These are phyloP conservation scores for Inga oerstediana DNA, from an alignment of 306 rosid species.

Conservation along the genomic window DNA sequence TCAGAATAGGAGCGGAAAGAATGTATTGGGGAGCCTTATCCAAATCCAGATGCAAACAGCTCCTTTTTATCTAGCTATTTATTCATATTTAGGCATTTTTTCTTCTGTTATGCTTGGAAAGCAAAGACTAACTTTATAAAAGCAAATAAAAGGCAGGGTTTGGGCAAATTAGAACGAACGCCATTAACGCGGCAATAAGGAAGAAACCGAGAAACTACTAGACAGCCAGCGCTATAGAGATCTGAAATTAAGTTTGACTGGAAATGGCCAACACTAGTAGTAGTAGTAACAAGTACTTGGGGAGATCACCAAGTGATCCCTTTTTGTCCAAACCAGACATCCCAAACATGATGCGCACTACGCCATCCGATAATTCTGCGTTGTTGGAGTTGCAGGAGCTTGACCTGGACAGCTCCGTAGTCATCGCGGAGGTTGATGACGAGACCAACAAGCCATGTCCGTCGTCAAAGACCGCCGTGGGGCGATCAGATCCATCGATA, in stretches of 20 bases:
- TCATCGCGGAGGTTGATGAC: background rate
- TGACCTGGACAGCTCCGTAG: background rate
- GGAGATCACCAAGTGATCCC: background rate
- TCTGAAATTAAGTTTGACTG: background rate
- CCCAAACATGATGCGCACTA: background rate
- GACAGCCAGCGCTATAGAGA: background rate
- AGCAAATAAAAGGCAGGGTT: background rate
- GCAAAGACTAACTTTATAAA: background rate
- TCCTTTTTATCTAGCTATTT: background rate
- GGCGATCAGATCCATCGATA: conserved; percentile 6
- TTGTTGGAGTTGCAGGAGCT: background rate
- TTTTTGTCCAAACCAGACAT: background rate
- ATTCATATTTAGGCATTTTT: background rate
- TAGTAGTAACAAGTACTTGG: background rate
- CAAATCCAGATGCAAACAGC: background rate
- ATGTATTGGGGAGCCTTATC: background rate
- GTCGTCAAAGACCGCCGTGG: background rate
- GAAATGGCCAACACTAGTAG: background rate
- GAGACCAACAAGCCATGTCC: background rate
- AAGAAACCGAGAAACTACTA: background rate
- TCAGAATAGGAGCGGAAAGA: background rate
- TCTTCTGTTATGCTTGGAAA: background rate
- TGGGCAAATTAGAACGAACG: background rate
- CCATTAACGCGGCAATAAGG: background rate
- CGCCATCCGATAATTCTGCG: background rate